These are phyloP conservation scores for Sporisorium scitamineum DNA, from an alignment of 1,284 basidiomycete species.

Conservation along the genomic window DNA sequence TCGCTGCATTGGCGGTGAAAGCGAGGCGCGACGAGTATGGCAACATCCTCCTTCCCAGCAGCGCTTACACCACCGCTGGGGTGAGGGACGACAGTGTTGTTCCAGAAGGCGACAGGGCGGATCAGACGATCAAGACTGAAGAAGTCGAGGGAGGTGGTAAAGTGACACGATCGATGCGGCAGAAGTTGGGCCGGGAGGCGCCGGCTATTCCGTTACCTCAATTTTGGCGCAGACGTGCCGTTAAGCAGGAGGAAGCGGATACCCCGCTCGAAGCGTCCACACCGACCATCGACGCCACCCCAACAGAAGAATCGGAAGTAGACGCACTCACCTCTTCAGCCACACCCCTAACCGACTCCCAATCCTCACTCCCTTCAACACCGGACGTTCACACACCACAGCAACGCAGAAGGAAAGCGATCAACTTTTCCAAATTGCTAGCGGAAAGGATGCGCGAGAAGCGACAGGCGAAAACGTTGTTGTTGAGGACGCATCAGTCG, in stretches of 20 bases:
- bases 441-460: constrained; percentile 32
- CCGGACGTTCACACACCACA: neutral
- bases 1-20: constrained; percentile 13
- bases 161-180: constrained; percentile 28
- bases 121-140: neutral
- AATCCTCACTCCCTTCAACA: neutral
- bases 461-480: constrained; percentile 28
- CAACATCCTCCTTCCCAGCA: constrained; percentile 26
- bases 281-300: neutral
- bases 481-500: constrained; percentile 36
- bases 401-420: neutral
- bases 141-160: constrained; percentile 7
- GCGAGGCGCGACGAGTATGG: constrained; percentile 35
- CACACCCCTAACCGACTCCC: neutral
- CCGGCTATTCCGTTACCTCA: constrained; percentile 29
- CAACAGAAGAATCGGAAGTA: neutral
- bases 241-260: neutral
- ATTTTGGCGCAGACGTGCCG: constrained; percentile 23
- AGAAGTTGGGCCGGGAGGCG: constrained; percentile 15
- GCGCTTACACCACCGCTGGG: neutral
- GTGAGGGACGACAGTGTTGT: neutral
- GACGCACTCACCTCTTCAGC: neutral
- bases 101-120: neutral
- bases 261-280: neutral
- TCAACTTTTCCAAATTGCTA: constrained; percentile 33